Conservation (phyloP, 495 filamentous ascomycete species). For the Aspergillus campestris region DNA sequence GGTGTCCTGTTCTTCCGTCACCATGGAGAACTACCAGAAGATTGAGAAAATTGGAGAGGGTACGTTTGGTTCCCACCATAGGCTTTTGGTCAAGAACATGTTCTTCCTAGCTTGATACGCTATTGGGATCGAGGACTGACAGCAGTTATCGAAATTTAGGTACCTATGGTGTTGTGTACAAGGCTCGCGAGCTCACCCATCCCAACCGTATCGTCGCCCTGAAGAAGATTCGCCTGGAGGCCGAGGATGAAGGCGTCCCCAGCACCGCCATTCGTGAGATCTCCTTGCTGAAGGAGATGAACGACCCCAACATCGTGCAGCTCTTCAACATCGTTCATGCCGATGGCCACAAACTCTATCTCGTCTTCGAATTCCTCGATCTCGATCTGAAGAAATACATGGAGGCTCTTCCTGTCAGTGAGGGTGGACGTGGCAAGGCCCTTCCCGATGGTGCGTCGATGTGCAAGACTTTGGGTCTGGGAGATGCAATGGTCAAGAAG, state of each 20-base stretch:
- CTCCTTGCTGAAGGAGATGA: conserved; percentile 93
- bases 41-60: conserved; percentile 99
- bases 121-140: not conserved
- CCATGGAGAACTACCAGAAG: conserved; percentile 99
- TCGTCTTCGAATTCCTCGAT: conserved; percentile 92
- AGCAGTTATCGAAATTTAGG: conserved; percentile 36
- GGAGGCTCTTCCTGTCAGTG: conserved; percentile 86
- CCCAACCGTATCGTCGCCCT: conserved; percentile 79
- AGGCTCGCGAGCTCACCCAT: conserved; percentile 73
- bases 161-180: conserved; percentile 91
- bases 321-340: conserved; percentile 94
- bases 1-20: conserved; percentile 3
- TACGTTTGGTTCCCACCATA: conserved; percentile 31
- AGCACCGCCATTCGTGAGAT: conserved; percentile 97
- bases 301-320: conserved; percentile 87
- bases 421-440: conserved; percentile 83
- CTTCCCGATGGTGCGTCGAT: conserved; percentile 69
- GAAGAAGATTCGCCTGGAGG: conserved; percentile 97
- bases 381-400: conserved; percentile 97
- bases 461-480: conserved; percentile 69
- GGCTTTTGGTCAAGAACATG: too few species aligned
- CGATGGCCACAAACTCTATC: conserved; percentile 92
- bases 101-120: not conserved
- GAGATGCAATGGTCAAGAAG: conserved; percentile 87
- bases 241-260: conserved; percentile 94